Percentiles rank a stretch among this genome's conserved stretches.
phyloP scores from a whole-genome alignment of 1,284 basidiomycete species.

The Marasmius fiardii region DNA sequence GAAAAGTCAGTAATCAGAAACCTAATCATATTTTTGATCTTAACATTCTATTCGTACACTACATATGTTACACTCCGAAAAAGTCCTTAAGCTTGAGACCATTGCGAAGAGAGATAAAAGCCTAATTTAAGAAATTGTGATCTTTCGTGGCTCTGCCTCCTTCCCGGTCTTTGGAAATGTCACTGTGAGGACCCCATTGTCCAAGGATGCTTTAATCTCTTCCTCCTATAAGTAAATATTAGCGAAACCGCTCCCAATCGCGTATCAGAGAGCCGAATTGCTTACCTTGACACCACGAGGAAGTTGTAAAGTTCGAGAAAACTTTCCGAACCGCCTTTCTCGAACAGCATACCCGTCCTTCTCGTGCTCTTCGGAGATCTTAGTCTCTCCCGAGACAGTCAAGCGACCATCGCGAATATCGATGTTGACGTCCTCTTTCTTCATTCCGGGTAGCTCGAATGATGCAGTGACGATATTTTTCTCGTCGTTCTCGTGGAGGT shows the following conservation, averaged over 20 bases:
- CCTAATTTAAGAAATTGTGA: slow-evolving; percentile 1
- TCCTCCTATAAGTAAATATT: background rate
- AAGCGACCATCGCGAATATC: slow-evolving; percentile 16
- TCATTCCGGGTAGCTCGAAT: slow-evolving; percentile 18
- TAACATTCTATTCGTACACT: too few species aligned
- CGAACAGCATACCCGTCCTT: slow-evolving; percentile 18
- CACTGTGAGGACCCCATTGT: background rate
- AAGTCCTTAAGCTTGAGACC: too few species aligned
- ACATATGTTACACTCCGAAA: too few species aligned
- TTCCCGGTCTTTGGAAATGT: slow-evolving; percentile 1
- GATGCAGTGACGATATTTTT: slow-evolving; percentile 18
- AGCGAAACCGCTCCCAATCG: background rate
- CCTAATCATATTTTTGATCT: too few species aligned
- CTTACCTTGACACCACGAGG: slow-evolving; percentile 16
- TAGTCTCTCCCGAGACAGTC: slow-evolving; percentile 16
- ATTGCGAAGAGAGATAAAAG: too few species aligned
- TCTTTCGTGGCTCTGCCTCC: background rate
- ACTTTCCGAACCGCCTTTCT: slow-evolving; percentile 16
- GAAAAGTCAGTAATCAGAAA: too few species aligned
- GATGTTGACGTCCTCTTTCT: slow-evolving; percentile 16
- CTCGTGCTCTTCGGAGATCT: slow-evolving; percentile 14
- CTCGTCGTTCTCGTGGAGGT: slow-evolving; percentile 16
- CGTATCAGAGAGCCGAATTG: background rate
- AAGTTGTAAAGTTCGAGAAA: slow-evolving; percentile 15
- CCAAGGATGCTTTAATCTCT: background rate